Evolutionary conservation across 2,329 filamentous ascomycete genomes (phyloP).

Genomic region (Aaosphaeria pasadenensis): DNA sequence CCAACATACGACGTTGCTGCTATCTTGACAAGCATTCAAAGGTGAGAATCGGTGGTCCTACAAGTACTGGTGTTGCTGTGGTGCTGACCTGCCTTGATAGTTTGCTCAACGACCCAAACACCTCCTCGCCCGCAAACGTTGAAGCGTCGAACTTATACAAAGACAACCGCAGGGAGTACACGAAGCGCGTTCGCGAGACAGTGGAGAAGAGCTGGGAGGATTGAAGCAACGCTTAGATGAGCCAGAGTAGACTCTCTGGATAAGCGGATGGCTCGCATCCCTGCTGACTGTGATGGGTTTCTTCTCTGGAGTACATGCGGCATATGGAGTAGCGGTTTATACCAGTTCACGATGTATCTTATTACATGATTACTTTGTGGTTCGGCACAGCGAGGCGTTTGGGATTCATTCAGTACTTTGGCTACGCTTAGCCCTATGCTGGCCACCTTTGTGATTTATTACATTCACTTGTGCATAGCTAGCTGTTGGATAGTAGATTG

Average conservation of each 20-base stretch:
- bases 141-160: slow-evolving; percentile 98
- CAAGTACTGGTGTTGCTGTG: background rate
- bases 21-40: slow-evolving; percentile 95
- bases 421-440: background rate
- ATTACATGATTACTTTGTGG: background rate
- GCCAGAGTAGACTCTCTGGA: background rate
- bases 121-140: slow-evolving; percentile 95
- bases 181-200: slow-evolving; percentile 90
- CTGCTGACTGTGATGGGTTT: background rate
- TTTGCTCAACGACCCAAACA: slow-evolving; percentile 96
- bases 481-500: too few species aligned
- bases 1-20: slow-evolving; percentile 98
- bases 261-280: too few species aligned
- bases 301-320: background rate
- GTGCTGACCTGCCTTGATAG: slow-evolving; percentile 47
- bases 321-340: background rate
- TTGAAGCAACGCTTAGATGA: slow-evolving; percentile 38
- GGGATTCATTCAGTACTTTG: background rate
- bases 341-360: background rate
- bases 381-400: slow-evolving; percentile 10
- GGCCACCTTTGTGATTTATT: too few species aligned
- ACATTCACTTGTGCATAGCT: too few species aligned
- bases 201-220: slow-evolving; percentile 99
- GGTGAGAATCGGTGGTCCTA: slow-evolving; percentile 49
- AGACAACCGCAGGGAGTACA: slow-evolving; percentile 95